A percentile compares a stretch with the other conserved stretches of the same genome.
These are phyloP conservation scores for Malus asiatica DNA, from an alignment of 306 rosid genomes.

Conservation along the genomic window DNA sequence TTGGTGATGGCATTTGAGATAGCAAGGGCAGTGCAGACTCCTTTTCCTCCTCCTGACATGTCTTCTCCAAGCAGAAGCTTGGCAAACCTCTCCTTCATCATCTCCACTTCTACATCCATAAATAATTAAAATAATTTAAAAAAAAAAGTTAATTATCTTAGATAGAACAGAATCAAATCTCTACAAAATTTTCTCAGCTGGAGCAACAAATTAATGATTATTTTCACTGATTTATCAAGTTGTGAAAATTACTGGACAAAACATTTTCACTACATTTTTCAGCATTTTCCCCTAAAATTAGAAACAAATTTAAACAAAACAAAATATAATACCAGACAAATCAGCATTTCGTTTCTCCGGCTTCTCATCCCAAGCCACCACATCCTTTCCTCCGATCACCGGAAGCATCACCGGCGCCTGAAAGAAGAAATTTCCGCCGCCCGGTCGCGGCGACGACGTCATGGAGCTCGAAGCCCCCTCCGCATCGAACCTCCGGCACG, in stretches of 20 bases:
- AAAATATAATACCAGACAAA: slow-evolving; percentile 49
- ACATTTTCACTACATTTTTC: neutral
- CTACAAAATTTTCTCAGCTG: neutral
- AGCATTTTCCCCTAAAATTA: neutral
- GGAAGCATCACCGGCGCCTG: slow-evolving; percentile 62
- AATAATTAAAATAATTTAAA: neutral
- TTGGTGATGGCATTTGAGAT: slow-evolving; percentile 89
- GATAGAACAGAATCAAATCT: neutral
- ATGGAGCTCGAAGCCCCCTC: slow-evolving; percentile 77
- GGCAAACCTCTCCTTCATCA: slow-evolving; percentile 95
- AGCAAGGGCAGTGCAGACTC: slow-evolving; percentile 93
- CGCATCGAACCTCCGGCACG: slow-evolving; percentile 56
- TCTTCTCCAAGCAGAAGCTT: slow-evolving; percentile 91
- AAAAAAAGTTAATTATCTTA: neutral
- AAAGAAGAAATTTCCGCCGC: slow-evolving; percentile 27
- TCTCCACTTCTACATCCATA: slow-evolving; percentile 51
- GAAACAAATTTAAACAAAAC: neutral
- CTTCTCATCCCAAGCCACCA: slow-evolving; percentile 64
- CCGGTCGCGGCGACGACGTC: slow-evolving; percentile 56
- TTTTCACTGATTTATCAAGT: neutral
- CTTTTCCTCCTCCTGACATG: slow-evolving; percentile 99
- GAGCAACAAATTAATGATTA: neutral
- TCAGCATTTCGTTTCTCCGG: slow-evolving; percentile 38
- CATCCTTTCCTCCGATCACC: slow-evolving; percentile 64
- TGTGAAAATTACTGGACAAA: neutral